These are phyloP conservation scores for Neonectria ditissima DNA, from an alignment of 2,329 filamentous ascomycete genomes.

Conservation along the genomic window DNA sequence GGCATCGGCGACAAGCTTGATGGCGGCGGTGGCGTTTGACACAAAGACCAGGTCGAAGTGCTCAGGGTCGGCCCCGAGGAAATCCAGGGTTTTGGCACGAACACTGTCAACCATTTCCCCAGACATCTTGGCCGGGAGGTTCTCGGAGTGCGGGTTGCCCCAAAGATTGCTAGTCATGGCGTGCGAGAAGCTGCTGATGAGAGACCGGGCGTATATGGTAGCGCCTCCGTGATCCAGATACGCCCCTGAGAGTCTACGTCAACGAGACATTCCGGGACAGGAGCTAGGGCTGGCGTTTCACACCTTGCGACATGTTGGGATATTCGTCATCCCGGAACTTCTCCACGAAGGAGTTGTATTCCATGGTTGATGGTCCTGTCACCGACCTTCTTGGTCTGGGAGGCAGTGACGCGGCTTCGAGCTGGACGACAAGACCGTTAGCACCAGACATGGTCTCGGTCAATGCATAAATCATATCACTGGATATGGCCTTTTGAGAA, in stretches of 20 bases:
- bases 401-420: slow-evolving; percentile 23
- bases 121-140: slow-evolving; percentile 67
- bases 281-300: background rate
- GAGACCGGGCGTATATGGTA: slow-evolving; percentile 69
- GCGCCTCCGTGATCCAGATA: slow-evolving; percentile 71
- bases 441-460: slow-evolving; percentile 7
- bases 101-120: slow-evolving; percentile 69
- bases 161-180: slow-evolving; percentile 70
- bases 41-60: slow-evolving; percentile 73
- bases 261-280: slow-evolving; percentile 5
- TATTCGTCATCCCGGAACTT: slow-evolving; percentile 44
- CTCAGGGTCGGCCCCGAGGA: slow-evolving; percentile 68
- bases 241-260: slow-evolving; percentile 41
- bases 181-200: slow-evolving; percentile 65
- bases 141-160: slow-evolving; percentile 76
- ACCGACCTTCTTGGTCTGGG: slow-evolving; percentile 26
- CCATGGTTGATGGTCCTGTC: slow-evolving; percentile 29
- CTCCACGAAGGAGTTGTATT: slow-evolving; percentile 42
- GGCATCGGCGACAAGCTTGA: slow-evolving; percentile 70
- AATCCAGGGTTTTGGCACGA: slow-evolving; percentile 64
- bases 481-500: background rate
- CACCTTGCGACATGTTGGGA: slow-evolving; percentile 45
- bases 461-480: slow-evolving; percentile 3
- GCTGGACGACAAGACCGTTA: slow-evolving; percentile 23
- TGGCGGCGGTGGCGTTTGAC: slow-evolving; percentile 71